phyloP scores from a whole-genome alignment of 306 rosid genomes.

The Senna siamea region DNA sequence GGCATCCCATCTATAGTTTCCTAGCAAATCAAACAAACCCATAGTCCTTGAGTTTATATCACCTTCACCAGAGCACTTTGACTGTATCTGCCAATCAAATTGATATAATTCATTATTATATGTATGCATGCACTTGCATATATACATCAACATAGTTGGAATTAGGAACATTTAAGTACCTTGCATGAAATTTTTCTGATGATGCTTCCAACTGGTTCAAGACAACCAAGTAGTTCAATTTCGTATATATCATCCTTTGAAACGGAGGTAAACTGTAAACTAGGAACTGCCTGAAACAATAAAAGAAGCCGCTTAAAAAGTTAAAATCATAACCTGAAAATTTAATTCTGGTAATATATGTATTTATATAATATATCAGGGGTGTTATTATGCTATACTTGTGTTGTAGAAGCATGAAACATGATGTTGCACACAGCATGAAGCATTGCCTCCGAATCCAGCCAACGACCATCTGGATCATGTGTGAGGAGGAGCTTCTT shows the following conservation, averaged over 20 bases:
- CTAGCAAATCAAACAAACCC: slow-evolving; percentile 60
- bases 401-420: slow-evolving; percentile 48
- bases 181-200: slow-evolving; percentile 45
- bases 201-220: slow-evolving; percentile 45
- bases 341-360: background rate
- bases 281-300: slow-evolving; percentile 61
- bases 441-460: slow-evolving; percentile 66
- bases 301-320: slow-evolving; percentile 13
- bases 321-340: slow-evolving; percentile 19
- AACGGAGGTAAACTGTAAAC: slow-evolving; percentile 40
- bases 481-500: slow-evolving; percentile 65
- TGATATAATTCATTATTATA: slow-evolving; percentile 1
- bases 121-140: background rate
- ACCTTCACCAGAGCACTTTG: slow-evolving; percentile 47
- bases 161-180: slow-evolving; percentile 38
- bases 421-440: slow-evolving; percentile 56
- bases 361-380: background rate
- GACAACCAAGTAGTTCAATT: slow-evolving; percentile 41
- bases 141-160: background rate
- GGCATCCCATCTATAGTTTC: slow-evolving; percentile 61
- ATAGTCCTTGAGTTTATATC: slow-evolving; percentile 52
- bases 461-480: slow-evolving; percentile 65
- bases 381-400: too few species aligned
- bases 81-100: slow-evolving; percentile 50
- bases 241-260: slow-evolving; percentile 36